Evolutionary conservation across 2,329 filamentous ascomycete genomes (phyloP).

Genomic region (Colletotrichum spinosum): DNA sequence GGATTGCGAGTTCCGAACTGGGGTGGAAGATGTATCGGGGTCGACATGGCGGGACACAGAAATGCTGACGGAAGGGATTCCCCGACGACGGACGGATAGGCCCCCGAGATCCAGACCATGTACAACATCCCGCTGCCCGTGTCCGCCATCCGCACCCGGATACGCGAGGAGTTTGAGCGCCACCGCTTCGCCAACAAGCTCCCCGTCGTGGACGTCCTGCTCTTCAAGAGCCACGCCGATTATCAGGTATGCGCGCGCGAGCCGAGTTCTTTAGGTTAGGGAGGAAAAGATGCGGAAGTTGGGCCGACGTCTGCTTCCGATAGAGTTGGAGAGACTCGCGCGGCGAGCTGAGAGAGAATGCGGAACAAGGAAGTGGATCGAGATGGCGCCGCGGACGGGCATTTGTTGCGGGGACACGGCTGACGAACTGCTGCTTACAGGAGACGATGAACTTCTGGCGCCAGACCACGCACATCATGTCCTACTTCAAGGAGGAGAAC

Average conservation of each 20-base stretch:
- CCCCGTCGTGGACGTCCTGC: slow-evolving; percentile 85
- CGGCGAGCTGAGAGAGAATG: neutral
- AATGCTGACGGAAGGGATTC: neutral
- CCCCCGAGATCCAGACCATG: slow-evolving; percentile 96
- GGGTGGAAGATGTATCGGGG: neutral
- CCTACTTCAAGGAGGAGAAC: slow-evolving; percentile 92
- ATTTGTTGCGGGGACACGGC: neutral
- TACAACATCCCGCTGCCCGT: slow-evolving; percentile 93
- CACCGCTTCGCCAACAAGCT: slow-evolving; percentile 94
- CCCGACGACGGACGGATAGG: slow-evolving; percentile 61
- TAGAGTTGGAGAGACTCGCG: neutral
- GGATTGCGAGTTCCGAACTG: too few species aligned
- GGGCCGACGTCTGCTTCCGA: neutral
- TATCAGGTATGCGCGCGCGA: slow-evolving; percentile 78
- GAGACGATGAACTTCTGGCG: slow-evolving; percentile 99
- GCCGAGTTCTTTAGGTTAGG: neutral
- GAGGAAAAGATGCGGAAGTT: neutral
- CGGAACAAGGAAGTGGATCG: neutral
- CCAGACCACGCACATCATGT: slow-evolving; percentile 93
- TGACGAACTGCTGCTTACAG: slow-evolving; percentile 57
- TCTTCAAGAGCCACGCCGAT: slow-evolving; percentile 92
- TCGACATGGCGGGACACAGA: neutral
- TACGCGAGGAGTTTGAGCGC: slow-evolving; percentile 96
- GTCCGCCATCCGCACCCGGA: slow-evolving; percentile 88
- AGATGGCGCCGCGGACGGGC: neutral